A percentile compares a stretch with the other conserved stretches of the same genome.
Conservation (phyloP, 106 monocot species). For the Alisma plantagoaquatica region DNA sequence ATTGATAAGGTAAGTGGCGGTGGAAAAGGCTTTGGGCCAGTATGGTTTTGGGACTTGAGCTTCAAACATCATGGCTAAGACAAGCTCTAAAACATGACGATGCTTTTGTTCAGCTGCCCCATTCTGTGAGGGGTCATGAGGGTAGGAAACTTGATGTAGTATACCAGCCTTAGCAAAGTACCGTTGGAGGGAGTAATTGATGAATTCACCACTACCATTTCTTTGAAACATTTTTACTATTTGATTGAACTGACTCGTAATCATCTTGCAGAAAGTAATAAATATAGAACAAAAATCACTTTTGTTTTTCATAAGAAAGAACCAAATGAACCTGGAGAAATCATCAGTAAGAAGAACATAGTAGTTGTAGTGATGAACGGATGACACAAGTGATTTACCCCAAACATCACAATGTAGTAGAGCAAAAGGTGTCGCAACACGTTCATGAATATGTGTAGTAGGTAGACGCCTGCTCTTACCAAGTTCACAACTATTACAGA, state of each 20-base stretch:
- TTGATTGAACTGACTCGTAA: not conserved
- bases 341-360: not conserved
- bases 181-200: not conserved
- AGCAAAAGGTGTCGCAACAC: too few species aligned
- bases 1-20: too few species aligned
- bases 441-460: too few species aligned
- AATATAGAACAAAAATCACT: not conserved
- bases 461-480: too few species aligned
- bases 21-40: too few species aligned
- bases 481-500: too few species aligned
- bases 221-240: not conserved
- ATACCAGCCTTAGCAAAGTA: not conserved
- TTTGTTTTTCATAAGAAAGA: not conserved
- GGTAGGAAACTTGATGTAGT: constrained; percentile 3
- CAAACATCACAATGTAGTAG: not conserved
- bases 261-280: not conserved
- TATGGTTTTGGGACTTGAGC: too few species aligned
- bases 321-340: not conserved
- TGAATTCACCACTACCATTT: not conserved
- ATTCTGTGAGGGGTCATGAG: constrained; percentile 13
- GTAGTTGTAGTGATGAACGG: not conserved
- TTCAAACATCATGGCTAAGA: not conserved
- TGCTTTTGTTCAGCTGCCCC: constrained; percentile 2
- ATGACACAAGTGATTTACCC: not conserved
- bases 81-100: not conserved